Conservation (phyloP, 768 basidiomycete genomes). For the Daedalea quercina region DNA sequence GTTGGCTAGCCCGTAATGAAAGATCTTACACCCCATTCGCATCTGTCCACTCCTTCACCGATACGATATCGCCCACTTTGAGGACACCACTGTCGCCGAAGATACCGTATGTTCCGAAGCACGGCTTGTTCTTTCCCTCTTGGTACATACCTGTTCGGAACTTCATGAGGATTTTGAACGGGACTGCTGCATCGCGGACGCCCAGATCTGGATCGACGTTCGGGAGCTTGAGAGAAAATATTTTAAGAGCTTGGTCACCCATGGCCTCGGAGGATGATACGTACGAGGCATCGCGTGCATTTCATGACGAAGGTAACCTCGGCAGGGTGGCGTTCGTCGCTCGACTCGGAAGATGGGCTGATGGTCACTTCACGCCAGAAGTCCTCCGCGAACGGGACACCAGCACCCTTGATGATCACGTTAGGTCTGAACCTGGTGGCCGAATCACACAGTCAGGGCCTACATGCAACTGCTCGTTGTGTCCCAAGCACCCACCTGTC, state of each 20-base stretch:
- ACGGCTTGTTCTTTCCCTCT: constrained; percentile 40
- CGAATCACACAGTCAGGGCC: not conserved
- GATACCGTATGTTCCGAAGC: constrained; percentile 63
- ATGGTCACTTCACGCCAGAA: constrained; percentile 56
- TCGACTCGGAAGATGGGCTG: constrained; percentile 38
- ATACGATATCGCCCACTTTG: constrained; percentile 54
- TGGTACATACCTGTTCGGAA: constrained; percentile 59
- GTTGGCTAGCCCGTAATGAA: too few species aligned
- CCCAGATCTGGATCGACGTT: constrained; percentile 66
- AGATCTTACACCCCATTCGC: constrained; percentile 10
- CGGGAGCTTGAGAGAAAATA: constrained; percentile 44
- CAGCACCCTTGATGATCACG: constrained; percentile 58
- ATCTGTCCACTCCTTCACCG: constrained; percentile 19
- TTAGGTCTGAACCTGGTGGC: constrained; percentile 68
- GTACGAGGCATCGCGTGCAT: constrained; percentile 68
- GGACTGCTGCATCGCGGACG: constrained; percentile 62
- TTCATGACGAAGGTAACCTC: constrained; percentile 54
- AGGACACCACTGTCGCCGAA: constrained; percentile 44
- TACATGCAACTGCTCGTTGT: not conserved
- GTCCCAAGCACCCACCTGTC: constrained; percentile 43
- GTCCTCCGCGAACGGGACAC: constrained; percentile 68
- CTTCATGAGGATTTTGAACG: constrained; percentile 70
- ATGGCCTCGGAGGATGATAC: constrained; percentile 14
- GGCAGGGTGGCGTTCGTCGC: constrained; percentile 7
- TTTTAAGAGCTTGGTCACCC: constrained; percentile 2